These are phyloP conservation scores for Cyamopsis tetragonoloba DNA, from an alignment of 306 rosid genomes.

Conservation along the genomic window DNA sequence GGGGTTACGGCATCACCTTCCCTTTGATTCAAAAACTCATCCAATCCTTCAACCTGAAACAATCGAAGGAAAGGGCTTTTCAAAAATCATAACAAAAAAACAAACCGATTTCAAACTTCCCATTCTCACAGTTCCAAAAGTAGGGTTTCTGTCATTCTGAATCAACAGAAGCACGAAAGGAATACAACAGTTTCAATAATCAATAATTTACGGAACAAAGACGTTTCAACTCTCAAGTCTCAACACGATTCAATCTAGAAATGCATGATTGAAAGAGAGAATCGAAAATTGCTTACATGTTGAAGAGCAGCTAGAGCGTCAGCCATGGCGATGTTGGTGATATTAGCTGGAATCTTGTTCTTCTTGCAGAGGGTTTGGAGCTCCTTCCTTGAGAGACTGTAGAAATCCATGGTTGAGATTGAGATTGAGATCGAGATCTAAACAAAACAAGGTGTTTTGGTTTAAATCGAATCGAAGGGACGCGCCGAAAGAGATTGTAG, in stretches of 20 bases:
- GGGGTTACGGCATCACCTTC: slow-evolving; percentile 36
- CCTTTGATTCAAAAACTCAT: slow-evolving; percentile 42
- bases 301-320: slow-evolving; percentile 64
- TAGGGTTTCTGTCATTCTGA: neutral
- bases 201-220: no score
- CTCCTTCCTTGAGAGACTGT: slow-evolving; percentile 68
- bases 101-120: neutral
- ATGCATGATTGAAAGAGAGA: neutral
- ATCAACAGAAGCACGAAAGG: neutral
- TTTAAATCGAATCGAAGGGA: no score
- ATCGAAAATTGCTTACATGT: slow-evolving; percentile 27
- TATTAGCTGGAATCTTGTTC: slow-evolving; percentile 86
- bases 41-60: slow-evolving; percentile 80
- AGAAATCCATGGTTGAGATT: slow-evolving; percentile 58
- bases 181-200: neutral
- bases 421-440: neutral
- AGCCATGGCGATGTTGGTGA: slow-evolving; percentile 86
- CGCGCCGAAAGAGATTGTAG: no score
- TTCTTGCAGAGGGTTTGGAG: slow-evolving; percentile 86
- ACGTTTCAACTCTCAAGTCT: no score
- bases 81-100: neutral
- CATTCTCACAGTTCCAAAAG: neutral
- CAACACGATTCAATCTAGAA: no score
- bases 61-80: neutral
- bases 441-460: slow-evolving; percentile 61